Evolutionary conservation across 192 early-diverging fungal species (phyloP).

Genomic region (Coemansia sp.): DNA sequence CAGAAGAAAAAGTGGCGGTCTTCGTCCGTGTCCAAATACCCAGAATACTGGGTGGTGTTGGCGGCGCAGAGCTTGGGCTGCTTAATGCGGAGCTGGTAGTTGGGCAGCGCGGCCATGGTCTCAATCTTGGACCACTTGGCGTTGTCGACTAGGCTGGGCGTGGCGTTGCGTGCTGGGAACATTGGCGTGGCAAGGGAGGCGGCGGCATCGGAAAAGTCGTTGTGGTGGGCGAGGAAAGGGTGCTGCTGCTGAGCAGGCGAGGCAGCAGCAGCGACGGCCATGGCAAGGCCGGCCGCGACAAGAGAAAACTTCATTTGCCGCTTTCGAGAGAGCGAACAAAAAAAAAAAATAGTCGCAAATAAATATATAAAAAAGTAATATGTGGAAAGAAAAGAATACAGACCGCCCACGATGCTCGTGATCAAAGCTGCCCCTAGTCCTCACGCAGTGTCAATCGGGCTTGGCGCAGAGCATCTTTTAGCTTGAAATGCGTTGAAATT

Average conservation of each 20-base stretch:
- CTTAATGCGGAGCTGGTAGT: conserved; percentile 76
- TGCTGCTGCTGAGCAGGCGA: conserved; percentile 26
- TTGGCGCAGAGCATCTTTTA: background rate
- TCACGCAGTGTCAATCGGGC: background rate
- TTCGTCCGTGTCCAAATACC: conserved; percentile 70
- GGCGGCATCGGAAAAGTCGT: background rate
- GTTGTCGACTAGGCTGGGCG: conserved; percentile 20
- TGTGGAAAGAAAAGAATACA: background rate
- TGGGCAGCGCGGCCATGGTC: conserved; percentile 64
- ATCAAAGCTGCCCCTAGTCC: background rate
- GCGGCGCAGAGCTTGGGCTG: conserved; percentile 83
- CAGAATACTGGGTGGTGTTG: conserved; percentile 87
- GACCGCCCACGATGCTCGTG: background rate
- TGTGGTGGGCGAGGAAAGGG: conserved; percentile 28
- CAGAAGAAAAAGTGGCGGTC: conserved; percentile 92
- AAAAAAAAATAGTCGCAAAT: background rate
- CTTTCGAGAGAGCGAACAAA: conserved; percentile 1
- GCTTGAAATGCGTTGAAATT: background rate
- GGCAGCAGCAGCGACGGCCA: conserved; percentile 20
- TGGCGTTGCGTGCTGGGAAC: conserved; percentile 18
- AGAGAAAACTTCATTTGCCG: conserved; percentile 2
- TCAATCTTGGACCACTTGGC: conserved; percentile 34
- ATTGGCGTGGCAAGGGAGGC: background rate
- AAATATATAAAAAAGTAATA: background rate
- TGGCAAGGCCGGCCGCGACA: conserved; percentile 19